Evolutionary conservation across 2,329 filamentous ascomycete genomes (phyloP).

Genomic region (Aspergillus quadrilineatus): DNA sequence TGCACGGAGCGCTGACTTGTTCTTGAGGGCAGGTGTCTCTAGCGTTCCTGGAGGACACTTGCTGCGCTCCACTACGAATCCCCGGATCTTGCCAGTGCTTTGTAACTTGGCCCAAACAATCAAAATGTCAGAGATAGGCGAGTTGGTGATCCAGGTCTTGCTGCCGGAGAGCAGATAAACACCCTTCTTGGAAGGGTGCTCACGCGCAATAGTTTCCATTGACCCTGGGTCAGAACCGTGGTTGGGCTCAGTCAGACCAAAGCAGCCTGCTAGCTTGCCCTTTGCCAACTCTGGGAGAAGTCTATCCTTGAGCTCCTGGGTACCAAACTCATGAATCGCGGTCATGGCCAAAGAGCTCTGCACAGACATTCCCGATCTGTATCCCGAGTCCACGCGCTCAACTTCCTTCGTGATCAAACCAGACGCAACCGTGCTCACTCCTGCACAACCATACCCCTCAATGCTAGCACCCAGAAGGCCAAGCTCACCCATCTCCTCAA

Average conservation of each 20-base stretch:
- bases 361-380: constrained; percentile 89
- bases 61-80: constrained; percentile 83
- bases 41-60: constrained; percentile 84
- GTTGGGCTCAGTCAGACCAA: constrained; percentile 89
- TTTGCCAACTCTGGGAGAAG: constrained; percentile 79
- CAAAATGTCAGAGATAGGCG: constrained; percentile 79
- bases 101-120: constrained; percentile 92
- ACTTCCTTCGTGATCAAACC: constrained; percentile 87
- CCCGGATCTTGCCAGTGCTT: constrained; percentile 88
- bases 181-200: constrained; percentile 79
- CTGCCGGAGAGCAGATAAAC: constrained; percentile 75
- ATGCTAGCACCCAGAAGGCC: constrained; percentile 86
- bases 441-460: constrained; percentile 83
- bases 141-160: constrained; percentile 97
- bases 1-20: constrained; percentile 91
- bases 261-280: constrained; percentile 78
- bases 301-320: constrained; percentile 81
- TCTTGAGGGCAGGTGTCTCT: constrained; percentile 86
- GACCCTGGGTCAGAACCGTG: constrained; percentile 88
- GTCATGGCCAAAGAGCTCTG: constrained; percentile 94
- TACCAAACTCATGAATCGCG: constrained; percentile 82
- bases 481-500: constrained; percentile 88
- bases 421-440: constrained; percentile 82
- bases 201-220: constrained; percentile 84
- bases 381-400: constrained; percentile 86